Evolutionary conservation across 1,284 basidiomycete species (phyloP), one percentile per base, ranked within the genome.

Genomic region (Ustilago hordei): DNA sequence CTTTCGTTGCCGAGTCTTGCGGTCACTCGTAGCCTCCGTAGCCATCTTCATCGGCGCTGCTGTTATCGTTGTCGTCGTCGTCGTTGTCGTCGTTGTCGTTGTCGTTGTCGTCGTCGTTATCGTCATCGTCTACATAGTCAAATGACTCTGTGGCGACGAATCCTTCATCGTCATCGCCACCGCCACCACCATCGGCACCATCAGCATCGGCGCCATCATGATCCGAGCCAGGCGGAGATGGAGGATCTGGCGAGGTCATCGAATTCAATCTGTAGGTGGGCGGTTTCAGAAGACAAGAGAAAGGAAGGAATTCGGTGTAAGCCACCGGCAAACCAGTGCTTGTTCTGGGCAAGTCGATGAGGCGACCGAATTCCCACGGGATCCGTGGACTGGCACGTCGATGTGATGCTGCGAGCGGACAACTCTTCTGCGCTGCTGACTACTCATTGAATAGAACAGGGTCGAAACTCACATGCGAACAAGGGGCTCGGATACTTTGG

Each of bases 391-490:
- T 13, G 12, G 13, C 39, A 41, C 12, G 39, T 41, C 39, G 15
- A 41, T 12, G 8, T 17, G 17, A 17, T 11, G 39, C 39, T 41
- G 39, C 39, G 1, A 41, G 11, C 39, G 39, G 39, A 41, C 39
- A 41, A 9, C 13, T 38, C 9, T 8, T 9, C 15, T 12, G 39
- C 15, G 39, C 39, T 13, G 11, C 1, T 17, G 39, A 0, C 39
- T 41, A 0, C 39, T 12, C 43, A 19, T 17, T 45, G n/a, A 45
- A 19, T 11, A 45, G n/a, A 19, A 15, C n/a, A 2, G 43, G 43
- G 11, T 12, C 17, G 11, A 12, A 13, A 87, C 91, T 81, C 74
- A 95, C 93, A 92, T 91, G 82, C 93, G 92, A 11, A 95, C 92
- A 68, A 96, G 91, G 0, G 94, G 94, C 65, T 88, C 87, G 85